Base-by-base conservation (phyloP, 805 yeast species). In the Wickerhamiella alocasiicola region DNA sequence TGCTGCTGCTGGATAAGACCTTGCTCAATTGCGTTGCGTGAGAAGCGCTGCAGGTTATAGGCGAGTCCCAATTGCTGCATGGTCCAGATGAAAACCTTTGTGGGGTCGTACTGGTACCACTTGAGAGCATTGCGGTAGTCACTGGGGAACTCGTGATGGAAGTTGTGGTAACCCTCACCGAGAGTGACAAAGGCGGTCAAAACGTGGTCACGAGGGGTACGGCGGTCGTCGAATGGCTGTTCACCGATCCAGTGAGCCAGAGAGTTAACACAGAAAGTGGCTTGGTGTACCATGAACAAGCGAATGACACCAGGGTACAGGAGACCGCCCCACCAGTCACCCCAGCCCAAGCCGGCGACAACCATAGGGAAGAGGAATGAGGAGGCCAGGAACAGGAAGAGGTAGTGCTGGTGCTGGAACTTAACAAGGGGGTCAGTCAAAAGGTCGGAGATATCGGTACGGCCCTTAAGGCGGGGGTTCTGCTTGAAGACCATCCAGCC, bases 141-240 rank as follows among this genome's bases (percentile, higher is more conserved):
- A 48, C 80, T 76, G 5, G 95, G 94, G 60, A 87, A 87, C 62
- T 84, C 95, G 63, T 88, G 95, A 63, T 87, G 97, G 64, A 81
- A 88, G 62, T 85, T 87, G 60, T 84, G 93, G 61, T 76, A 76
- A 4, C 94, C 88, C 62, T 87, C 95, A 9, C 97, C 97, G 55
- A 80, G 76, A 0, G 95, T 79, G 12, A 82, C 65, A 12, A 74
- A 55, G 17, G 76, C 76, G 19, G 76, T 70, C 36, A 73, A 57
- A 13, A 76, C 74, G 55, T 68, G 84, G 66, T 74, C 81, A 55
- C 71, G 70, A 51, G 75, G 88, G 44, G 93, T 73, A 52, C 80
- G 79, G 34, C 74, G 71, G 57, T 75, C 81, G 51, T 76, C 81
- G 56, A 72, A 78, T 0, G 93, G 81, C 49, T 79, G 76, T 23